Evolutionary conservation across 129 eudicot species (phyloP).

Genomic region (Logfia minima): DNA sequence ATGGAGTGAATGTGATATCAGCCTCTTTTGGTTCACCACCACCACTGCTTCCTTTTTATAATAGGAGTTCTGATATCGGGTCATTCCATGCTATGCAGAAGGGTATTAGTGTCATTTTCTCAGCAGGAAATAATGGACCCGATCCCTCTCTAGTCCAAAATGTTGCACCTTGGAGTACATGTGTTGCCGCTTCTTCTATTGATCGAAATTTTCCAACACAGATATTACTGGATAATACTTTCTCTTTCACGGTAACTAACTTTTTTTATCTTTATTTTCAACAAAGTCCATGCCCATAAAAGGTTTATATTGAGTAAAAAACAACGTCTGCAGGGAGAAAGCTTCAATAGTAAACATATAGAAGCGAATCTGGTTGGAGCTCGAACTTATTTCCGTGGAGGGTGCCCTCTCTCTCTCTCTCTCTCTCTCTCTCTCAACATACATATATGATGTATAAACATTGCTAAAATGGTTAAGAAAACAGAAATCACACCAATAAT

Average conservation of each 20-base stretch:
- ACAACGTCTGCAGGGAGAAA: conserved; percentile 59
- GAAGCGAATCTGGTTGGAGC: conserved; percentile 49
- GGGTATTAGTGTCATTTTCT: conserved; percentile 65
- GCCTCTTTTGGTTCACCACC: conserved; percentile 55
- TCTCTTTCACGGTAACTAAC: conserved; percentile 41
- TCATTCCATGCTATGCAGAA: conserved; percentile 71
- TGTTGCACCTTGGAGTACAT: conserved; percentile 76
- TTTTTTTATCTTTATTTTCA: not conserved
- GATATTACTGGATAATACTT: conserved; percentile 37
- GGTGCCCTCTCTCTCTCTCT: conserved; percentile 39
- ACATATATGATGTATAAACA: too few species aligned
- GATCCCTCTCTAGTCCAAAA: conserved; percentile 53
- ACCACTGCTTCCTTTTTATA: conserved; percentile 43
- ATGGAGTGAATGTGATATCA: conserved; percentile 69
- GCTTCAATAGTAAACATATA: conserved; percentile 45
- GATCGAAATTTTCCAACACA: conserved; percentile 66
- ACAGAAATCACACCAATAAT: too few species aligned
- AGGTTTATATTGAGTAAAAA: not conserved
- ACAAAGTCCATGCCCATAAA: not conserved
- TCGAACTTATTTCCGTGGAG: conserved; percentile 39
- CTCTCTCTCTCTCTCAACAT: not conserved
- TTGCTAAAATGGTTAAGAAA: too few species aligned
- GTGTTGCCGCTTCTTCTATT: conserved; percentile 63
- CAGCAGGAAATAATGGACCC: conserved; percentile 80
- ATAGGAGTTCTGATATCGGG: conserved; percentile 52